Evolutionary conservation across 1,284 basidiomycete genomes (phyloP).

Genomic region (Ustilago shanxiensis): DNA sequence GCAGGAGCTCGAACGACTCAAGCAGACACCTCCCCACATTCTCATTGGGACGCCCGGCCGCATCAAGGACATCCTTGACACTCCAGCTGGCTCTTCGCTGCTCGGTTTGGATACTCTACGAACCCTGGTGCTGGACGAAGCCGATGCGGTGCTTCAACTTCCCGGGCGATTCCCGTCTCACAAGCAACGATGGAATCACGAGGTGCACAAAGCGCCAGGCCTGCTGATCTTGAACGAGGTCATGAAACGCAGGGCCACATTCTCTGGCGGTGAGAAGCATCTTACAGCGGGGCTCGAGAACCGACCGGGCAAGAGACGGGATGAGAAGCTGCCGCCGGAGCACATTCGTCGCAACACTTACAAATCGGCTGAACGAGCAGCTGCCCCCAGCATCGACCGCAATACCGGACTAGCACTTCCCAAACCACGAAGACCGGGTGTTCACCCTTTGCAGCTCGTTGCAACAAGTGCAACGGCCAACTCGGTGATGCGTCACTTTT

Average conservation of each 20-base stretch:
- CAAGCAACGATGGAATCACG: constrained; percentile 63
- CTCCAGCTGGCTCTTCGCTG: constrained; percentile 46
- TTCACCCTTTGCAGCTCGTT: constrained; percentile 63
- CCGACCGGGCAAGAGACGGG: constrained; percentile 36
- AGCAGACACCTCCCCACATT: constrained; percentile 58
- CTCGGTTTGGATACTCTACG: constrained; percentile 60
- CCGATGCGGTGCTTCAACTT: constrained; percentile 64
- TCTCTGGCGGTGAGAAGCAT: constrained; percentile 60
- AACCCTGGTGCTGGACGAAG: constrained; percentile 67
- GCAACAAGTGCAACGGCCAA: constrained; percentile 66
- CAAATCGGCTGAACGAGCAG: constrained; percentile 46
- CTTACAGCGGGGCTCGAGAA: constrained; percentile 63
- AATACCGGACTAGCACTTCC: constrained; percentile 38
- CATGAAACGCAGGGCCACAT: constrained; percentile 60
- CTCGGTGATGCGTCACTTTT: constrained; percentile 67
- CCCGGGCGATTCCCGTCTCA: constrained; percentile 64
- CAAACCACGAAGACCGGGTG: constrained; percentile 32
- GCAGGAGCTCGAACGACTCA: constrained; percentile 52
- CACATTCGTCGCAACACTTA: constrained; percentile 56
- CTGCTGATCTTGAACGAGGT: constrained; percentile 59
- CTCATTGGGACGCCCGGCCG: constrained; percentile 66
- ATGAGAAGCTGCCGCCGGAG: constrained; percentile 58
- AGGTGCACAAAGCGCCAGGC: constrained; percentile 62
- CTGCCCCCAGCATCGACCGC: constrained; percentile 10
- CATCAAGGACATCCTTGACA: constrained; percentile 57